Base-by-base conservation (phyloP, 176 grass and related monocot species). In the Elaeis guineensis region DNA sequence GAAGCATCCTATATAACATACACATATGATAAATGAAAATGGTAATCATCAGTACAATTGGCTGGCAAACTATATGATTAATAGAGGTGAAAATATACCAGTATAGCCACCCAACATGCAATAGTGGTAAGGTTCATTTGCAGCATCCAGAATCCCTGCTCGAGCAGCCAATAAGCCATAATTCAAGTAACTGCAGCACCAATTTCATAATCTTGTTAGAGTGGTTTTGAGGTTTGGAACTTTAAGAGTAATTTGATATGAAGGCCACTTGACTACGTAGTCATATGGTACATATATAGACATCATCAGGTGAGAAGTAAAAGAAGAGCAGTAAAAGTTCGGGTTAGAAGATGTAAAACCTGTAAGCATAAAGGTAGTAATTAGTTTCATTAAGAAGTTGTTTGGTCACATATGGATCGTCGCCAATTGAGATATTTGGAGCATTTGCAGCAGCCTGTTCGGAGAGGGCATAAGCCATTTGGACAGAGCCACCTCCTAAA, bases 391-490 rank as follows among this genome's bases (percentile, higher is more conserved):
- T 81, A 0, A 89, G 74, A 55, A 65, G 59, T 25, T 81, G 64
- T 8, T 61, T 78, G 1, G 58, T 78, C 5, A 85, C 21, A 6
- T 81, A 89, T 16, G 76, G 16, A 49, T 81, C 8, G 1, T 12
- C 70, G 6, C 60, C 59, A 9, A n/a, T 52, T 5, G 21, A 23
- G 17, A 55, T 18, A 18, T 17, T 11, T n/a, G 86, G 86, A 52
- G 81, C 86, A 19, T 71, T 60, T 1, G 81, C 65, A 17, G 81
- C 86, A 16, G 57, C 54, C 44, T 59, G 18, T 16, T 22, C 3
- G 4, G 81, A 79, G 21, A 85, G 44, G 4, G 78, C 87, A 44
- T 82, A 82, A 0, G 82, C 63, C 78, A 90, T 90, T 63, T 79
- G 81, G 16, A 85, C 67, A 0, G 76, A 89, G 15, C 76, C 72